Evolutionary conservation across 1,284 basidiomycete species (phyloP), one percentile per base, ranked within the genome.

Genomic region (Thecaphora thlaspeos): DNA sequence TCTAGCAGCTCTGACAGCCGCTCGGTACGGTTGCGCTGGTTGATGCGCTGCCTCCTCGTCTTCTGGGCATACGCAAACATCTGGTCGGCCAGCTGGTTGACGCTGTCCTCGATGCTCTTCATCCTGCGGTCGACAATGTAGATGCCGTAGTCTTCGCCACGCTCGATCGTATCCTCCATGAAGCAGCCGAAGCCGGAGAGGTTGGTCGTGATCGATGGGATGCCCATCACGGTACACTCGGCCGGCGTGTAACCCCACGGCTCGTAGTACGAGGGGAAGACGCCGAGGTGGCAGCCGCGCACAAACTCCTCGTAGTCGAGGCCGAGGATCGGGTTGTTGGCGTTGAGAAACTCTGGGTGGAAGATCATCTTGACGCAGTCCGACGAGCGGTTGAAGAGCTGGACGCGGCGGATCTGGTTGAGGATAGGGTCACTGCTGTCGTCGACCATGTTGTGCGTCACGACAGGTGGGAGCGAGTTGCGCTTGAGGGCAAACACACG

Each of bases 251-350:
- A 91, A 0, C 90, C 90, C 90, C 91, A 93, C 3, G 91, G 91
- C 79, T 92, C 91, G 79, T 83, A 84, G 78, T 97, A 98, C 69
- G 89, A 91, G 2, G 94, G 92, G 85, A 98, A 97, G 36, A 97
- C 93, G 58, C 94, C 94, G 56, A 98, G 81, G 82, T 97, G 94
- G 78, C 94, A 97, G 3, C 94, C 94, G 65, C 94, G 83, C 15
- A 97, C 94, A 77, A 98, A 98, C 81, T 98, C 94, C 79, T 98
- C 94, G 78, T 98, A 98, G 79, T 98, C 94, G 60, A 98, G 83
- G 2, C 92, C 92, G 21, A 98, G 81, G 54, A 97, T 95, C 0
- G 94, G 94, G 81, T 97, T 96, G 81, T 93, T 96, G 55, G 90
- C 87, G 81, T 94, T 97, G 76, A 98, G 80, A 81, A 98, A 98